Conservation (phyloP, 768 basidiomycete genomes). For the Pholiota conissans region DNA sequence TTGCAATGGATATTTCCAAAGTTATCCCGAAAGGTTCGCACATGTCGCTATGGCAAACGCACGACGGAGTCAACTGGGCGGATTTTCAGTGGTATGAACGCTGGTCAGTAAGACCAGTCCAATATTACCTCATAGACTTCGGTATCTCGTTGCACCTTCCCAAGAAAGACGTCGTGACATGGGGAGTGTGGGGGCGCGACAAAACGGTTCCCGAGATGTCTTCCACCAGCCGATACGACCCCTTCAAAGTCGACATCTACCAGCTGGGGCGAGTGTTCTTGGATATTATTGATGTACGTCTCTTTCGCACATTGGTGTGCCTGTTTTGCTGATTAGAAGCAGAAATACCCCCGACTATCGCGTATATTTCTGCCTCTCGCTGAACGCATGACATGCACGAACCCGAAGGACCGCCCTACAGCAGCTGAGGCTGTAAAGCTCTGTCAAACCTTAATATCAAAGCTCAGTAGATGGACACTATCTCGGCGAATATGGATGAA, state of each 20-base stretch:
- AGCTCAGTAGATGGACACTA: background rate
- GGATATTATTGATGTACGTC: background rate
- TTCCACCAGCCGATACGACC: conserved; percentile 18
- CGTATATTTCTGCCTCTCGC: background rate
- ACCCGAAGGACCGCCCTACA: background rate
- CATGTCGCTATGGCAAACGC: background rate
- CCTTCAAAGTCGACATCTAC: conserved; percentile 29
- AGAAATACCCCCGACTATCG: background rate
- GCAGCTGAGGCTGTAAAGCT: background rate
- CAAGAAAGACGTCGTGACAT: background rate
- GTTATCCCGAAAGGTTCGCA: background rate
- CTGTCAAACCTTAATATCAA: background rate
- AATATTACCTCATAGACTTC: conserved; percentile 31
- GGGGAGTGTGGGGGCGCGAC: conserved; percentile 20
- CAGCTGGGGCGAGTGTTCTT: conserved; percentile 23
- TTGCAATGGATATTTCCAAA: conserved; percentile 18
- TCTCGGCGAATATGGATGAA: background rate
- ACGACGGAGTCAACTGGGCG: background rate
- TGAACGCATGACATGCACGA: background rate
- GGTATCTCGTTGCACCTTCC: conserved; percentile 12
- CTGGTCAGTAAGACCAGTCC: conserved; percentile 21
- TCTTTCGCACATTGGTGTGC: background rate
- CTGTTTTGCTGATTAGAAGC: background rate
- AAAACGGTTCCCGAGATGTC: conserved; percentile 27
- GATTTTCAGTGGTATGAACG: conserved; percentile 13